Percentiles rank a stretch among this genome's conserved stretches.
phyloP scores from a whole-genome alignment of 192 early-diverging fungal species.

The Coemansia sp. region DNA sequence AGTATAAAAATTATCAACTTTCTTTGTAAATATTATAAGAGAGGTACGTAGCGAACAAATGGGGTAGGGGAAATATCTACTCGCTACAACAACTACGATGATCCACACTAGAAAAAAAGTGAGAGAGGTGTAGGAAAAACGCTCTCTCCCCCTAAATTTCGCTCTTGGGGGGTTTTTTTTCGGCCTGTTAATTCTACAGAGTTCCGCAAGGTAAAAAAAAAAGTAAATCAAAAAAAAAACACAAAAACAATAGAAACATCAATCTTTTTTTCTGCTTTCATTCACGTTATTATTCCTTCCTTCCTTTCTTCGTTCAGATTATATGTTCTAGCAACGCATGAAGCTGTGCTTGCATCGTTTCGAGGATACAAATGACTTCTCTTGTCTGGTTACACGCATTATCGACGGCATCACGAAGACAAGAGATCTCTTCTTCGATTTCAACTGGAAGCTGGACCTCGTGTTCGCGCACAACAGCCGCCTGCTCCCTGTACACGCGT shows the following conservation, averaged over 20 bases:
- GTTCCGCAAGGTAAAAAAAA: neutral
- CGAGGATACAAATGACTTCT: neutral
- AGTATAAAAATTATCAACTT: neutral
- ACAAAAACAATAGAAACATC: neutral
- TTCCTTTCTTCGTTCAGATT: neutral
- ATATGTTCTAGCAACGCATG: neutral
- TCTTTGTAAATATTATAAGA: too few relatives aligned
- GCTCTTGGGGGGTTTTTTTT: too few relatives aligned
- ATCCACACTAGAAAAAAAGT: too few relatives aligned
- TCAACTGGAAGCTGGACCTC: neutral
- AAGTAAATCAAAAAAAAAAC: neutral
- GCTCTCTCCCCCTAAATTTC: too few relatives aligned
- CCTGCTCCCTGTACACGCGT: conserved; percentile 12
- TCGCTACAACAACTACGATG: too few relatives aligned
- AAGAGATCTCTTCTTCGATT: conserved; percentile 2
- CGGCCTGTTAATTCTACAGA: neutral
- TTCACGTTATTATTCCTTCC: neutral
- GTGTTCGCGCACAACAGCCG: neutral
- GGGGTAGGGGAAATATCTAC: too few relatives aligned
- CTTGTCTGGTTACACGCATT: neutral
- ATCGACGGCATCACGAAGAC: neutral
- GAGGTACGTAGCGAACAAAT: too few relatives aligned
- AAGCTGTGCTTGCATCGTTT: neutral
- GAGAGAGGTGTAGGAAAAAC: too few relatives aligned
- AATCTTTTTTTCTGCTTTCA: neutral